Evolutionary conservation across 1,284 basidiomycete genomes (phyloP), one percentile per base, ranked within the genome.

Genomic region (Apiotrichum gamsii): DNA sequence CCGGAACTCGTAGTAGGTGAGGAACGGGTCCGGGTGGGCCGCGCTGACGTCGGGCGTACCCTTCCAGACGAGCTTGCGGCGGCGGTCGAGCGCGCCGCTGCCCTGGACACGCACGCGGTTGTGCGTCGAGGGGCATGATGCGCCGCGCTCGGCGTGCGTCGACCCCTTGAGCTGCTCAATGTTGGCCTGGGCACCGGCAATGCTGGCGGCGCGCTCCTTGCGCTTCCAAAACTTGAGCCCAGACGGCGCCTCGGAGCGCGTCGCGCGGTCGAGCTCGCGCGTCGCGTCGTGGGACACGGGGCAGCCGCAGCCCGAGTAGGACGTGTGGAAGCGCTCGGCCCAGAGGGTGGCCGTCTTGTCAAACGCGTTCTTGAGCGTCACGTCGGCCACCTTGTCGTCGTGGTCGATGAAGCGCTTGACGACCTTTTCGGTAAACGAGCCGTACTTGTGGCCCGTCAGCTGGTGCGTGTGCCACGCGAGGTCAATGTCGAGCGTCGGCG

Each of bases 381-480:
- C 53, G 14, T 60, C 59, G 20, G 59, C 62, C 16, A 64, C 55
- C 31, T 51, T 54, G 55, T 67, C 66, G 48, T 69, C 58, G 44
- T 69, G 67, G 45, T 64, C 53, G 20, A 67, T 45, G 8, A 60
- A 41, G 3, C 45, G 30, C 19, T 55, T 57, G 4, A 67, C 29
- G 4, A 54, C 37, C 20, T 9, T 10, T 8, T 13, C 15, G 4
- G 59, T 67, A 31, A 63, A 60, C 1, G 4, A 0, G 1, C 10
- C 45, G 43, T 71, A 72, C 5, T 45, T 24, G 1, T 19, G 24
- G 3, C 49, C 56, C 18, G 50, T 43, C 11, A 72, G 61, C 46
- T 72, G 70, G 45, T 72, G 70, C 6, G 69, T 68, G 44, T 71
- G 69, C 70, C 70, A 71, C 3, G 62, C 59, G 14, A 71, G 56